Percentiles rank a stretch among this genome's conserved stretches.
These are phyloP conservation scores for Kwoniella sp. DNA, from an alignment of 768 basidiomycete species.

Conservation along the genomic window DNA sequence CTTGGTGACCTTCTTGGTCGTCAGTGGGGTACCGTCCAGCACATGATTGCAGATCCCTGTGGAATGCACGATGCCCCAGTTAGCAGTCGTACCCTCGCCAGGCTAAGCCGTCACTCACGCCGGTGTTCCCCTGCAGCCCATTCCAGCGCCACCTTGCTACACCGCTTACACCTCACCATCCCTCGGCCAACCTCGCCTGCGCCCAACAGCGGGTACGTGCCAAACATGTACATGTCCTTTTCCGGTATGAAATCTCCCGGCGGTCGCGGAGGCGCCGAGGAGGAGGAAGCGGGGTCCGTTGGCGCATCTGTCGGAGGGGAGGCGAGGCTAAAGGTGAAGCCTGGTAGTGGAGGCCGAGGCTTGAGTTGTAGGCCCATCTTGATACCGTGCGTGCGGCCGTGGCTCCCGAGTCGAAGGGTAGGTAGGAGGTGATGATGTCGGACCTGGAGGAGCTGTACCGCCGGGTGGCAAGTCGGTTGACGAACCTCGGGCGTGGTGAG, in stretches of 20 bases:
- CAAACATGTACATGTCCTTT: constrained; percentile 82
- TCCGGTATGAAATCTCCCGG: constrained; percentile 82
- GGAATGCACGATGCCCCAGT: no score
- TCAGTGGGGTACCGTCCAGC: constrained; percentile 32
- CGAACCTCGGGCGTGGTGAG: no score
- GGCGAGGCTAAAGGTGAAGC: constrained; percentile 37
- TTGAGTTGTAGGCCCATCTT: constrained; percentile 31
- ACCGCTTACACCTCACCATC: constrained; percentile 70
- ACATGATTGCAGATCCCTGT: constrained; percentile 37
- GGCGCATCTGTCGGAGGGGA: constrained; percentile 12
- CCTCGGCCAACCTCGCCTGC: constrained; percentile 39
- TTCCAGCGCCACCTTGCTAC: constrained; percentile 72
- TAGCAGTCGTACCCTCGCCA: no score
- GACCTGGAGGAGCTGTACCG: no score
- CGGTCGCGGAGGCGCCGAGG: constrained; percentile 57
- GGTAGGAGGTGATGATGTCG: no score
- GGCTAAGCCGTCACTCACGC: constrained; percentile 54
- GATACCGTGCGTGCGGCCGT: no score
- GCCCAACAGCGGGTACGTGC: constrained; percentile 66
- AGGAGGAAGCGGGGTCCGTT: not conserved
- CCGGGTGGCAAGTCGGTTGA: no score
- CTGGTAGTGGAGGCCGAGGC: constrained; percentile 14
- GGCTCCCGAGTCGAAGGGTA: no score
- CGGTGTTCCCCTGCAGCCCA: constrained; percentile 72
- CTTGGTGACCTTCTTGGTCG: constrained; percentile 50